Percentiles rank a stretch among this genome's conserved stretches.
Evolutionary conservation across 805 yeast species (phyloP).

Genomic region (Candida boidinii): DNA sequence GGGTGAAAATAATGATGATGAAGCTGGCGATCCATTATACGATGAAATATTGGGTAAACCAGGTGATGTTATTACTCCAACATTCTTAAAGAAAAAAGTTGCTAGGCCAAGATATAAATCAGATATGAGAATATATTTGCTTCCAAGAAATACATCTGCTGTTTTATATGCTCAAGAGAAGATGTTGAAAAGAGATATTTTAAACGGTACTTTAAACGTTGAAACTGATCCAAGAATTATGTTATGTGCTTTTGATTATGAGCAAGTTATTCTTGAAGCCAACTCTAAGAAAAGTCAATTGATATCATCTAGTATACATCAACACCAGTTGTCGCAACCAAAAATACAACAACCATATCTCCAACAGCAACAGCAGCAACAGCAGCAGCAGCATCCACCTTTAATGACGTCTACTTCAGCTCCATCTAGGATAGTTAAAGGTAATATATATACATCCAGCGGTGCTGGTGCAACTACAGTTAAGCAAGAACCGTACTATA

Average conservation of each 20-base stretch:
- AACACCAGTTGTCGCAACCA: too few relatives aligned
- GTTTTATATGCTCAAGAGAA: conserved; percentile 40
- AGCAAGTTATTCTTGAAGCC: conserved; percentile 7
- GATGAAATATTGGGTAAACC: conserved; percentile 27
- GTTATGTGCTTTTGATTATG: conserved; percentile 23
- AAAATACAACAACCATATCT: too few relatives aligned
- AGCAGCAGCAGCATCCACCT: too few relatives aligned
- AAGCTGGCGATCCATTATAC: conserved; percentile 1
- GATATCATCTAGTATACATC: conserved; percentile 1
- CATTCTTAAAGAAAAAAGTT: conserved; percentile 45
- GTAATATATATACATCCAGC: too few relatives aligned
- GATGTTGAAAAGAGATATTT: conserved; percentile 42
- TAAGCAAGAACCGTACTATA: too few relatives aligned
- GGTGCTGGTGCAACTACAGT: too few relatives aligned
- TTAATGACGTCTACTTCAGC: too few relatives aligned
- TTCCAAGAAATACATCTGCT: conserved; percentile 32
- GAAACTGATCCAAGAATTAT: conserved; percentile 16
- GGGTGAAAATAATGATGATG: conserved; percentile 1
- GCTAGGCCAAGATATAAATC: conserved; percentile 58
- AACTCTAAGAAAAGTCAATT: conserved; percentile 1
- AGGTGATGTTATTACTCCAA: conserved; percentile 36
- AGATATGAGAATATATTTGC: conserved; percentile 51
- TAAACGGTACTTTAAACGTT: conserved; percentile 38
- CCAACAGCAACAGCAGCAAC: too few relatives aligned
- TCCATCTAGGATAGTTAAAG: too few relatives aligned